These are phyloP conservation scores for Hanseniaspora jakobsenii DNA, from an alignment of 805 yeast genomes.

Conservation along the genomic window DNA sequence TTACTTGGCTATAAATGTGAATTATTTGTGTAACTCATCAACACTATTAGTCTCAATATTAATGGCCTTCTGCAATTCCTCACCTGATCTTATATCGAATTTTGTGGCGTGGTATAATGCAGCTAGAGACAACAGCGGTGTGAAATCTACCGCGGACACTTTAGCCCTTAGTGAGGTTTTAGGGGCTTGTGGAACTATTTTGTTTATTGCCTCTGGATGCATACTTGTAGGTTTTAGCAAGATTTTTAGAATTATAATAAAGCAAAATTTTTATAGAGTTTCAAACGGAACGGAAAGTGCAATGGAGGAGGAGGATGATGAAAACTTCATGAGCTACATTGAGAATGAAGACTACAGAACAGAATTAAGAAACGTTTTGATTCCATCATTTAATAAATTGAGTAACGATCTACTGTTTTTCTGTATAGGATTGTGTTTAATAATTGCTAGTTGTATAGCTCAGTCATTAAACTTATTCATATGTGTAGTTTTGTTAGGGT, in stretches of 20 bases:
- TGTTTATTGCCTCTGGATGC: constrained; percentile 28
- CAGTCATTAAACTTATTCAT: constrained; percentile 23
- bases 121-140: constrained; percentile 5
- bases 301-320: background rate
- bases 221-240: constrained; percentile 20
- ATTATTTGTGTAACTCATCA: constrained; percentile 17
- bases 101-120: constrained; percentile 27
- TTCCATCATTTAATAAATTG: constrained; percentile 15
- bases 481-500: constrained; percentile 23
- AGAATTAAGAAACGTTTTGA: background rate
- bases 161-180: constrained; percentile 29
- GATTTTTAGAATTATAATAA: constrained; percentile 19
- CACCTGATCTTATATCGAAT: constrained; percentile 30
- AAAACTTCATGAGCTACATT: background rate
- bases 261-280: constrained; percentile 3
- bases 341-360: background rate
- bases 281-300: background rate
- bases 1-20: constrained; percentile 28
- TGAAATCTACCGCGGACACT: constrained; percentile 18
- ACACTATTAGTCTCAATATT: constrained; percentile 24
- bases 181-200: constrained; percentile 30
- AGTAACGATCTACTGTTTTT: constrained; percentile 24
- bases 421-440: constrained; percentile 20
- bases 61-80: constrained; percentile 30
- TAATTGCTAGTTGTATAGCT: constrained; percentile 22